A percentile compares a stretch with the other conserved stretches of the same genome.
Evolutionary conservation across 768 basidiomycete species (phyloP).

Genomic region (Phanerochaete sordida): DNA sequence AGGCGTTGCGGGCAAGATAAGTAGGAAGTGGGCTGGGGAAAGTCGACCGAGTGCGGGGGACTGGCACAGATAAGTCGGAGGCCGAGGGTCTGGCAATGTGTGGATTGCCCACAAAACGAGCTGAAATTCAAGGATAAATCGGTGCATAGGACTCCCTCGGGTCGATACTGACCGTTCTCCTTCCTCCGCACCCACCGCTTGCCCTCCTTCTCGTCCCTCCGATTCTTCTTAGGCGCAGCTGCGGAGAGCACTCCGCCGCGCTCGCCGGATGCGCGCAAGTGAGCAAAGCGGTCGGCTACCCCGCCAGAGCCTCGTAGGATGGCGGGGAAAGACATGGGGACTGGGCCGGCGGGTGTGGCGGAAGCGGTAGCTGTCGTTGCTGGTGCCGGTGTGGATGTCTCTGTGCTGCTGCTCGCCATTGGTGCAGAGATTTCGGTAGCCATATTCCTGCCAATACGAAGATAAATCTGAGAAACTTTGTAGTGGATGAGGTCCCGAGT

Average conservation of each 20-base stretch:
- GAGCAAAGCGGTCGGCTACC: slow-evolving; percentile 49
- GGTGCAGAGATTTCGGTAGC: no score
- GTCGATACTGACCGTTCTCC: slow-evolving; percentile 59
- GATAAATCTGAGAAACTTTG: neutral
- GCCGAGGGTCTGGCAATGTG: slow-evolving; percentile 63
- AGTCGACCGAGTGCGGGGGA: slow-evolving; percentile 46
- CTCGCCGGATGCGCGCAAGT: slow-evolving; percentile 34
- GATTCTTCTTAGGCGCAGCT: slow-evolving; percentile 36
- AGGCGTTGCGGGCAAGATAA: slow-evolving; percentile 60
- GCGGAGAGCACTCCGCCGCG: neutral
- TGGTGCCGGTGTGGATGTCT: neutral
- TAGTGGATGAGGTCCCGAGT: neutral
- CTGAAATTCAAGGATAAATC: slow-evolving; percentile 32
- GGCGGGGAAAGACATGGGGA: slow-evolving; percentile 70
- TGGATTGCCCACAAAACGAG: slow-evolving; percentile 67
- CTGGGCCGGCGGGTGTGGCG: slow-evolving; percentile 20
- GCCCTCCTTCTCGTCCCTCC: slow-evolving; percentile 63
- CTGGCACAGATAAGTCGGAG: slow-evolving; percentile 47
- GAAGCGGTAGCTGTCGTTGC: neutral
- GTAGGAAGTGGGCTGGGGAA: slow-evolving; percentile 76
- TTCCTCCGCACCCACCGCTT: slow-evolving; percentile 75
- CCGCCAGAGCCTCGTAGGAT: slow-evolving; percentile 55
- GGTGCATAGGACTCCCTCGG: no score
- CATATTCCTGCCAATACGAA: no score
- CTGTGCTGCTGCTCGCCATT: neutral